A percentile compares a stretch with the other conserved stretches of the same genome.
Conservation (phyloP, 2,329 filamentous ascomycete species). For the Hymenoscyphus fraxineus region DNA sequence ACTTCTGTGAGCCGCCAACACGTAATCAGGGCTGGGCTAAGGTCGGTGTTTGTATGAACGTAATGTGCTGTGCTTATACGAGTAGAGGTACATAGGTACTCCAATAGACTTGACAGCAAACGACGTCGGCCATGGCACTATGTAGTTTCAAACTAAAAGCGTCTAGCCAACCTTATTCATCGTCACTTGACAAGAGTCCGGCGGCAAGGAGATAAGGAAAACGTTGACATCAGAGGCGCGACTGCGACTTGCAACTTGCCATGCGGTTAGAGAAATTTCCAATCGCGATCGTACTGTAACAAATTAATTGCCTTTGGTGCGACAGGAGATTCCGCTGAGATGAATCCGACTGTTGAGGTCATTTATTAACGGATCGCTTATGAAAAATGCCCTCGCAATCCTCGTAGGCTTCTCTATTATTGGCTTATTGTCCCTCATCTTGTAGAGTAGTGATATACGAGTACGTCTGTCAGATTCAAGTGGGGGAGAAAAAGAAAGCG, state of each 20-base stretch:
- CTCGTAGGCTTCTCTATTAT: too few relatives aligned
- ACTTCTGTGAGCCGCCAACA: not conserved
- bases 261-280: not conserved
- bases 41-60: not conserved
- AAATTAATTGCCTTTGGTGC: not conserved
- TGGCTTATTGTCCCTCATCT: too few relatives aligned
- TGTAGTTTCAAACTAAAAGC: not conserved
- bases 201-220: not conserved
- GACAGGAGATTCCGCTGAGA: not conserved
- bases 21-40: too few relatives aligned
- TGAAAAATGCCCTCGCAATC: not conserved
- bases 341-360: not conserved
- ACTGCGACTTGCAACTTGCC: constrained; percentile 11
- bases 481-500: not conserved
- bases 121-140: not conserved
- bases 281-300: not conserved
- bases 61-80: not conserved
- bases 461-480: not conserved
- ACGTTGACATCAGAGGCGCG: constrained; percentile 20
- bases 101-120: not conserved
- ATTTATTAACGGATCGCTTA: not conserved
- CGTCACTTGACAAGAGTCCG: not conserved
- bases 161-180: not conserved
- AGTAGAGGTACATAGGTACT: too few relatives aligned
- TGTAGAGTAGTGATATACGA: too few relatives aligned